Base-by-base conservation (phyloP, 768 basidiomycete species). In the Leccinellum albellum region DNA sequence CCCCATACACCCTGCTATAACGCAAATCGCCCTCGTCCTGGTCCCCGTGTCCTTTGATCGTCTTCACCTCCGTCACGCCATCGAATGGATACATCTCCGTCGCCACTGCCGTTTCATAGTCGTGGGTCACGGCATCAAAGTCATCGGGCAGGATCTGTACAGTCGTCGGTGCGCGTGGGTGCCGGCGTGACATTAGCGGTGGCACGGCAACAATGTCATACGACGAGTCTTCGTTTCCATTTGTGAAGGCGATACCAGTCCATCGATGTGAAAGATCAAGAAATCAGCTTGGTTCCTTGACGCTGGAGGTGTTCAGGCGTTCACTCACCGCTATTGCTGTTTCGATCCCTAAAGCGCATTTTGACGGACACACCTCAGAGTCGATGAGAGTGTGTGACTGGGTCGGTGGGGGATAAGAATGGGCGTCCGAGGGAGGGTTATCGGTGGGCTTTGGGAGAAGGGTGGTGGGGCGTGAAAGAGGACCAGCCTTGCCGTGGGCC, bases 1-100 rank as follows among this genome's bases (percentile, higher is more conserved):
- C 70, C 20, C 70, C 71, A 42, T 71, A 71, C 26, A 71, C 66
- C 33, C 63, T 55, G 17, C 70, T 70, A 28, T 70, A 70, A 26
- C 68, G 60, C 26, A n/a, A 32, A 4, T 54, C 60, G 14, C 47
- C 51, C 0, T 61, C 58, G 14, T 61, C 58, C n/a, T n/a, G n/a
- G 21, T 33, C 55, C 3, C 40, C 55, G 8, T 56, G 61, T 12
- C 51, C 54, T 21, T 60, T 62, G 40, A 58, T 46, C 13, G 17
- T 64, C 51, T 57, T 63, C 37, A 61, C 59, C 40, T 70, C 70
- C 1, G 66, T 68, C 6, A 68, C 53, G 3, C 66, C 70, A 40
- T 65, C 70, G 46, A 48, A 59, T 6, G 56, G 61, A 20, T 53
- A 65, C 40, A 53, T 47, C 37, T 72, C 70, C 8, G 70, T 72